phyloP scores from a whole-genome alignment of 352 stramenopile species.

The Nothophytophthora sp. region DNA sequence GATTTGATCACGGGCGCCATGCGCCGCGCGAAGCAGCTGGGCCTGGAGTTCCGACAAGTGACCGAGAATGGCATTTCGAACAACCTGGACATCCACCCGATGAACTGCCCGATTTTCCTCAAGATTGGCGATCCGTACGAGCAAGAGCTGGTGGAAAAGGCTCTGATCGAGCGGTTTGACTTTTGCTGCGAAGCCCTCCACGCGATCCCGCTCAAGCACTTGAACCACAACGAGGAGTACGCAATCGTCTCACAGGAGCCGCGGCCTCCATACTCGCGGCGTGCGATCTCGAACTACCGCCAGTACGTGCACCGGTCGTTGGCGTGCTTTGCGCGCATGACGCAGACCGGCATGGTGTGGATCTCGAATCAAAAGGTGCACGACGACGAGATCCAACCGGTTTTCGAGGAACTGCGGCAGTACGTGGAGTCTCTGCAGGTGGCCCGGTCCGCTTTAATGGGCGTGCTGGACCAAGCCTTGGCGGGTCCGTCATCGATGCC shows the following conservation, averaged over 20 bases:
- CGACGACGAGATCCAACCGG: slow-evolving; percentile 61
- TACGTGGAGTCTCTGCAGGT: slow-evolving; percentile 53
- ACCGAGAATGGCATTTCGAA: slow-evolving; percentile 76
- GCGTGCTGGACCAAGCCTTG: slow-evolving; percentile 36
- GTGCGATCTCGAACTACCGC: slow-evolving; percentile 53
- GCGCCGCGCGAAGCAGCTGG: slow-evolving; percentile 76
- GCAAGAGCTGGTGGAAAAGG: slow-evolving; percentile 61
- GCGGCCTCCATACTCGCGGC: slow-evolving; percentile 20
- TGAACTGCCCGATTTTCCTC: slow-evolving; percentile 78
- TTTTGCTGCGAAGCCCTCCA: slow-evolving; percentile 79
- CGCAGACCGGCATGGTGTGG: slow-evolving; percentile 77
- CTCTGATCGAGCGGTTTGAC: slow-evolving; percentile 56
- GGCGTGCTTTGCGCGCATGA: slow-evolving; percentile 73
- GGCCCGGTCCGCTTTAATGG: slow-evolving; percentile 37
- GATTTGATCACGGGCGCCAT: slow-evolving; percentile 73
- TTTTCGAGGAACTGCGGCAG: slow-evolving; percentile 65
- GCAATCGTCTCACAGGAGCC: slow-evolving; percentile 36
- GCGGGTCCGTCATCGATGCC: neutral
- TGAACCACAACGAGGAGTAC: slow-evolving; percentile 65
- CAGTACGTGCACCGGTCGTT: slow-evolving; percentile 71
- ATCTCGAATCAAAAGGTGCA: slow-evolving; percentile 80
- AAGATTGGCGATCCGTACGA: slow-evolving; percentile 45
- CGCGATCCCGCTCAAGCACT: slow-evolving; percentile 49
- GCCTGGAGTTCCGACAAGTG: slow-evolving; percentile 71
- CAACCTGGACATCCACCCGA: slow-evolving; percentile 77